Evolutionary conservation across 2,329 filamentous ascomycete genomes (phyloP).

Genomic region (Aspergillus neoniger): DNA sequence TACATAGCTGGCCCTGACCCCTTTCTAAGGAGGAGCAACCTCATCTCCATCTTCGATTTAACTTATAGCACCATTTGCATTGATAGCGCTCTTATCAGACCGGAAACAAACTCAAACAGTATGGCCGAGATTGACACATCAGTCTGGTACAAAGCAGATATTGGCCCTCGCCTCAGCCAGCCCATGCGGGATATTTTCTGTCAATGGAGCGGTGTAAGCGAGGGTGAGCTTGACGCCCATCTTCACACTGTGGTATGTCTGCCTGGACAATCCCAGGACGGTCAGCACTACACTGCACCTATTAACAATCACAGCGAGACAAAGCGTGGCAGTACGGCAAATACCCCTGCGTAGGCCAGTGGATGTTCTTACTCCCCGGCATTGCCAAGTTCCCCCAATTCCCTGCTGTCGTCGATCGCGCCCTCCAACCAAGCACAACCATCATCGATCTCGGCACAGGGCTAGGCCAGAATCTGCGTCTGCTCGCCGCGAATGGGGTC

Average conservation of each 20-base stretch:
- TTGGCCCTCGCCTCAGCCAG: neutral
- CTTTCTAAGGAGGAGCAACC: too few species aligned
- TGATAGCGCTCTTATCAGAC: too few species aligned
- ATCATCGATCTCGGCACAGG: constrained; percentile 2
- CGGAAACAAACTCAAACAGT: too few species aligned
- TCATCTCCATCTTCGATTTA: too few species aligned
- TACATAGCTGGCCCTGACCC: too few species aligned
- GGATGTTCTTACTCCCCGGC: constrained; percentile 6
- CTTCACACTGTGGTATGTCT: neutral
- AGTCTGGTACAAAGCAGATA: constrained; percentile 3
- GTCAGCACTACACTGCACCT: neutral
- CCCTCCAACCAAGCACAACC: neutral
- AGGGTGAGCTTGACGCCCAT: neutral
- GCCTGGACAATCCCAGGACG: too few species aligned
- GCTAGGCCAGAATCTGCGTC: constrained; percentile 3
- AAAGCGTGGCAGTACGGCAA: constrained; percentile 4
- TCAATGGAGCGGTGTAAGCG: constrained; percentile 1
- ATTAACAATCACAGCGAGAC: neutral
- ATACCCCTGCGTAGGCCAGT: constrained; percentile 10
- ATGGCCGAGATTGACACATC: constrained; percentile 3
- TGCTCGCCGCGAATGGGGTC: neutral
- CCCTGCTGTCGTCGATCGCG: neutral
- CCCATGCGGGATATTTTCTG: neutral
- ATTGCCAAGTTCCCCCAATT: constrained; percentile 1
- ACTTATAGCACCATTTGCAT: too few species aligned